Base-by-base conservation (phyloP, 2,329 filamentous ascomycete genomes). In the Pyrenochaeta sp. region DNA sequence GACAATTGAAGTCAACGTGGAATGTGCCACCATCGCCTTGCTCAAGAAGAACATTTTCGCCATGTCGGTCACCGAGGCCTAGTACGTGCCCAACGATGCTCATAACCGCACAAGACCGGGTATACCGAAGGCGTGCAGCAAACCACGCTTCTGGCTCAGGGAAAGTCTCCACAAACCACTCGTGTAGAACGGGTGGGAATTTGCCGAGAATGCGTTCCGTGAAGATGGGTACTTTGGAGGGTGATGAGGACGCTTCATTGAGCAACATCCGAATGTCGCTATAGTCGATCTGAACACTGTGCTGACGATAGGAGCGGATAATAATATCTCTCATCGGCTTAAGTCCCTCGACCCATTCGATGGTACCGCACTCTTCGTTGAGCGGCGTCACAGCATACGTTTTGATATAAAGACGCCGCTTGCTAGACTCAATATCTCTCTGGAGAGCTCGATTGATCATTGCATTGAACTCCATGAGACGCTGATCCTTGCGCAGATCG, bases 1-100 rank as follows among this genome's bases (percentile, higher is more conserved):
- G 84, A 72, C 95, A 99, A 74, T 99, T 99, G 80, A 99, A 99
- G 74, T 99, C 94, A 31, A 99, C 95, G 72, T 99, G 94, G 72
- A 99, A 89, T 2, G 96, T 86, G 37, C 93, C 93, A 30, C 95
- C 94, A 54, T 91, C 95, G 43, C 89, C 88, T 74, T 97, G 90
- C 71, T 97, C 91, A 21, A 99, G 85, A 20, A 96, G 83, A 41
- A 99, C 90, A 71, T 99, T 99, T 72, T 99, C 94, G 45, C 93
- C 93, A 73, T 99, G 94, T 3, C 94, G 86, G 72, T 99, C 94
- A 26, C 94, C 94, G 0, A 99, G 79, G 48, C 84, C 94, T 4
- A 99, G 81, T 35, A 97, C 92, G 43, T 96, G 95, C 35, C 94
- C 94, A 4, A 96, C 90, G 83, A 99, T 99, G n/a, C 91, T 96